These are phyloP conservation scores for Coniferiporia sulphurascens DNA, from an alignment of 1,284 basidiomycete species.

Conservation along the genomic window DNA sequence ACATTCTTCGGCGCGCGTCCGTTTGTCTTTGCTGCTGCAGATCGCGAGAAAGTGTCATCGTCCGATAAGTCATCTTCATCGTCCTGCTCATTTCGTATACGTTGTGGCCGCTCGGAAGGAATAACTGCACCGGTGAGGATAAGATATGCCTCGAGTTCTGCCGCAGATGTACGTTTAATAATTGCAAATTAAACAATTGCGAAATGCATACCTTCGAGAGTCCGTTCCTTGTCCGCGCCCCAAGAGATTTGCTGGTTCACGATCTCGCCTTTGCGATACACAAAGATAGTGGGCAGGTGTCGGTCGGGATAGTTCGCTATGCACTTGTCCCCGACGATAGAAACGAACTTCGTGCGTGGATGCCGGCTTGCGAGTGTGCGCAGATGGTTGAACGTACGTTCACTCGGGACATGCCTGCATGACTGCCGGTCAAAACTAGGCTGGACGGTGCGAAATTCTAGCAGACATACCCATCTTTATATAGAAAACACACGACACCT, in stretches of 20 bases:
- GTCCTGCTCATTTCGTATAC: slow-evolving; percentile 26
- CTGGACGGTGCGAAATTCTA: neutral
- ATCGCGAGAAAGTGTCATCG: slow-evolving; percentile 49
- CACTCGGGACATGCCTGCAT: slow-evolving; percentile 71
- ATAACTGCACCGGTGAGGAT: slow-evolving; percentile 58
- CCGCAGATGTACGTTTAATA: slow-evolving; percentile 5
- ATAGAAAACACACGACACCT: slow-evolving; percentile 83
- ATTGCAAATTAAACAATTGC: slow-evolving; percentile 2
- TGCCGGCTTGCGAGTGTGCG: slow-evolving; percentile 74
- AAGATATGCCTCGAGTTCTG: slow-evolving; percentile 70
- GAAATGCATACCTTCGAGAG: slow-evolving; percentile 63
- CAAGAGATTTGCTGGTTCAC: slow-evolving; percentile 81
- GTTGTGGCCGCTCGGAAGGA: slow-evolving; percentile 38
- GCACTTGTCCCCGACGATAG: slow-evolving; percentile 93
- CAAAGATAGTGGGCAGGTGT: slow-evolving; percentile 87
- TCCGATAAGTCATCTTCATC: slow-evolving; percentile 30
- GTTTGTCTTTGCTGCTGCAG: slow-evolving; percentile 54
- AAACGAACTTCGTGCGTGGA: slow-evolving; percentile 92
- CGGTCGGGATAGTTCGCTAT: slow-evolving; percentile 94
- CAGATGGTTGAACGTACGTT: slow-evolving; percentile 71
- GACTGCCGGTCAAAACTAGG: slow-evolving; percentile 9
- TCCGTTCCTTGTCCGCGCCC: slow-evolving; percentile 74
- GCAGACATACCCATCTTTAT: slow-evolving; percentile 74
- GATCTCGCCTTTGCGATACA: slow-evolving; percentile 91
- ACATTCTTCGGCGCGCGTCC: slow-evolving; percentile 51